These are phyloP conservation scores for Lactuca sativa DNA, from an alignment of 129 eudicot species.

Conservation along the genomic window DNA sequence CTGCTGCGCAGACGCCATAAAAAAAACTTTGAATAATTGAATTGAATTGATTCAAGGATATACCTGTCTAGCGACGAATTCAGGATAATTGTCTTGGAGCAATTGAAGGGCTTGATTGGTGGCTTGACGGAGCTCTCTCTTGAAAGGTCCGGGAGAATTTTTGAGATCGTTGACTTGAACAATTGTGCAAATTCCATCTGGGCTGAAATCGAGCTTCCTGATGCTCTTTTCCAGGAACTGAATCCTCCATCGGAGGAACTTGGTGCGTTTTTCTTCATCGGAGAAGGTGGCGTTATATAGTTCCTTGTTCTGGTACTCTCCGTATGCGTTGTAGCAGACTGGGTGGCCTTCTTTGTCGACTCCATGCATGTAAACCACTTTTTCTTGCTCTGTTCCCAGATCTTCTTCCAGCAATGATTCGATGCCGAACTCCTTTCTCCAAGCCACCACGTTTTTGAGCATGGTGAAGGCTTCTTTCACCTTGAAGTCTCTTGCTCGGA, in stretches of 20 bases:
- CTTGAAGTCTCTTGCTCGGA: conserved; percentile 84
- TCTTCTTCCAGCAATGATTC: conserved; percentile 59
- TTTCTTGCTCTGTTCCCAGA: conserved; percentile 53
- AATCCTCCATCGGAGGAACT: conserved; percentile 69
- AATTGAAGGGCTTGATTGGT: conserved; percentile 75
- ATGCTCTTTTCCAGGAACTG: conserved; percentile 76
- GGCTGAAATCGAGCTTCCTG: conserved; percentile 76
- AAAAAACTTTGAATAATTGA: not conserved
- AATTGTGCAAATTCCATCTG: conserved; percentile 63
- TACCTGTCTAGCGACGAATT: conserved; percentile 96
- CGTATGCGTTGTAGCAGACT: conserved; percentile 74
- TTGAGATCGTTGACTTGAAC: conserved; percentile 81
- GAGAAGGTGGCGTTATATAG: conserved; percentile 63
- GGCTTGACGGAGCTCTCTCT: conserved; percentile 72
- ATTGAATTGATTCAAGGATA: not conserved
- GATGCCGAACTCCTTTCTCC: conserved; percentile 74
- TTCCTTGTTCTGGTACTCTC: conserved; percentile 84
- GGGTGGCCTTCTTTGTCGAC: conserved; percentile 86
- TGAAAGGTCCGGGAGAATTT: conserved; percentile 78
- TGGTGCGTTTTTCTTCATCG: conserved; percentile 65
- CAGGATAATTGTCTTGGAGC: conserved; percentile 92
- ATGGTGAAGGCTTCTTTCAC: conserved; percentile 74
- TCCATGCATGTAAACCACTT: conserved; percentile 75
- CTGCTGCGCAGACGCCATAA: not conserved
- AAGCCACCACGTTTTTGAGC: conserved; percentile 62